Evolutionary conservation across 2,329 filamentous ascomycete genomes (phyloP).

Genomic region (Raffaelea albimanens): DNA sequence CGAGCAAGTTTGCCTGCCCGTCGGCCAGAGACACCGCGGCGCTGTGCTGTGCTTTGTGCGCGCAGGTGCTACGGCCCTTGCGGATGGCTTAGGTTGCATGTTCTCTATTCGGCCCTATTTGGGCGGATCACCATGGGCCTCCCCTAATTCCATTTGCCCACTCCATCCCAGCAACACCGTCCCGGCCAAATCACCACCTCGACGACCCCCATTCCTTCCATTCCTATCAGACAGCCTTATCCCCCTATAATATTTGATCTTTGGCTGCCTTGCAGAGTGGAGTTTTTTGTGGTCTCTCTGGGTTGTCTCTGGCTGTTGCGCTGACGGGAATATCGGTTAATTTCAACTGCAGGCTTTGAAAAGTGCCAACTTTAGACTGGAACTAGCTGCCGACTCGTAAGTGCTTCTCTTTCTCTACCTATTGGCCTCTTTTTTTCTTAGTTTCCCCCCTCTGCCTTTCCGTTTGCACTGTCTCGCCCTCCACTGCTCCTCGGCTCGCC

Average conservation of each 20-base stretch:
- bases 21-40: neutral
- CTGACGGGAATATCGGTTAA: slow-evolving; percentile 11
- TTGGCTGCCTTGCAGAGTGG: neutral
- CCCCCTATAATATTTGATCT: neutral
- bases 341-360: slow-evolving; percentile 34
- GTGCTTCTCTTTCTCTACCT: slow-evolving; percentile 16
- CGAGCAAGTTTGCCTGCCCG: neutral
- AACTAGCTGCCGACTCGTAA: slow-evolving; percentile 48
- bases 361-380: slow-evolving; percentile 37
- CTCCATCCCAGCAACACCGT: neutral
- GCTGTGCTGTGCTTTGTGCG: neutral
- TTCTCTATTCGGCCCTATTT: slow-evolving; percentile 15
- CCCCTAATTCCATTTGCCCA: slow-evolving; percentile 8
- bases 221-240: neutral
- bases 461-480: neutral
- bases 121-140: slow-evolving; percentile 9
- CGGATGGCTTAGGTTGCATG: slow-evolving; percentile 13
- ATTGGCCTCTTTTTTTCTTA: neutral
- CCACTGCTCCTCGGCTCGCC: neutral
- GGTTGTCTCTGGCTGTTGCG: neutral
- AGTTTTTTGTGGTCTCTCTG: neutral
- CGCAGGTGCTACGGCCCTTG: slow-evolving; percentile 4
- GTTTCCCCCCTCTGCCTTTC: neutral
- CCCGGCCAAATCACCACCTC: neutral
- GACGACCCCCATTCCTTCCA: neutral